Percentiles rank a stretch among this genome's conserved stretches.
Conservation (phyloP, 169 alveolate species). For the Cryptosporidium sp. region DNA sequence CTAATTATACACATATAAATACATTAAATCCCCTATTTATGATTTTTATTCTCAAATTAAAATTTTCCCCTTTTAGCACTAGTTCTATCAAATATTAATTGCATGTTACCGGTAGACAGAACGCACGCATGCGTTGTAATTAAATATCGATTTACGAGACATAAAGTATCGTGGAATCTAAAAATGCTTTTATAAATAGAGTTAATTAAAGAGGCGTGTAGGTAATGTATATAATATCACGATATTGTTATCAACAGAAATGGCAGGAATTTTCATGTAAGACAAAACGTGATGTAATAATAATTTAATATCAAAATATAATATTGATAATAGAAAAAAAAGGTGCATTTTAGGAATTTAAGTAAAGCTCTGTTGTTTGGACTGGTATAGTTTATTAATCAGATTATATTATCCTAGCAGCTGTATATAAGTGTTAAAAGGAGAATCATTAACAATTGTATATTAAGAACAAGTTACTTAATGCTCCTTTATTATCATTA, state of each 20-base stretch:
- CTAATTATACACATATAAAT: not conserved
- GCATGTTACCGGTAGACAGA: constrained; percentile 18
- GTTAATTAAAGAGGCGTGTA: not conserved
- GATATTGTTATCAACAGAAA: not conserved
- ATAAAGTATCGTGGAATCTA: constrained; percentile 14
- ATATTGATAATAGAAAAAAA: not conserved
- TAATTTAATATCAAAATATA: not conserved
- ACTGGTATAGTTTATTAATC: not conserved
- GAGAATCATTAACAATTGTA: not conserved
- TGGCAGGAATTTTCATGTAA: constrained; percentile 52
- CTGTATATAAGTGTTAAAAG: not conserved
- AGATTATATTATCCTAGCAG: not conserved
- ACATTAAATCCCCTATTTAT: not conserved
- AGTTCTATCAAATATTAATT: not conserved
- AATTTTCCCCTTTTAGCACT: not conserved
- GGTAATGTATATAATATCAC: not conserved
- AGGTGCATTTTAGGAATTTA: not conserved
- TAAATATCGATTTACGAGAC: constrained; percentile 16
- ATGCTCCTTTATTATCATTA: not conserved
- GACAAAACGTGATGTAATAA: constrained; percentile 65
- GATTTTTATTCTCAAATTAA: not conserved
- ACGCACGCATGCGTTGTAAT: constrained; percentile 1
- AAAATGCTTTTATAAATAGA: not conserved
- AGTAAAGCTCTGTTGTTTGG: not conserved
- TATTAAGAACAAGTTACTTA: not conserved